These are phyloP conservation scores for Entomortierella lignicola DNA, from an alignment of 192 early-diverging fungal species.

Conservation along the genomic window DNA sequence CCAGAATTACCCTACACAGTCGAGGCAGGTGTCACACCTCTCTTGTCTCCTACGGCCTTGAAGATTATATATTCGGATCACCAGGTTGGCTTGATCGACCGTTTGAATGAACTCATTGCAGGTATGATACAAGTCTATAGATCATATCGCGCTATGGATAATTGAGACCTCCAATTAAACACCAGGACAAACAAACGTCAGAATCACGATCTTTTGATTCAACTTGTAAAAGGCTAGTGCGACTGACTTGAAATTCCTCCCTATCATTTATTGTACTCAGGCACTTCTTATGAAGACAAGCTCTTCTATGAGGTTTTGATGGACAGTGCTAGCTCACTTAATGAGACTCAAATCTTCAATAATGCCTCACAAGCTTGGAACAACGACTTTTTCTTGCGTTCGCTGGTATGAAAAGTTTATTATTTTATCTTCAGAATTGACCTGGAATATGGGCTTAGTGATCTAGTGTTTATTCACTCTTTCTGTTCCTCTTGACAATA, in stretches of 20 bases:
- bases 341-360: slow-evolving; percentile 56
- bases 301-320: slow-evolving; percentile 42
- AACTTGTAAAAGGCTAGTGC: too few species aligned
- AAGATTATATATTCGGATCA: slow-evolving; percentile 53
- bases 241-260: too few species aligned
- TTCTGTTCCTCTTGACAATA: neutral
- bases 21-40: slow-evolving; percentile 30
- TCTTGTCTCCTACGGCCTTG: slow-evolving; percentile 40
- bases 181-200: too few species aligned
- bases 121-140: slow-evolving; percentile 14
- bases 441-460: too few species aligned
- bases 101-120: slow-evolving; percentile 54
- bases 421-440: too few species aligned
- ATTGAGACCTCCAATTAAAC: too few species aligned
- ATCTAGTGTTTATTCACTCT: neutral
- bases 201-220: too few species aligned
- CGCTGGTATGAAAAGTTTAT: slow-evolving; percentile 38
- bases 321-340: slow-evolving; percentile 48
- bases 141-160: too few species aligned
- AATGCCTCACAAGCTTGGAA: slow-evolving; percentile 59
- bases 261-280: neutral
- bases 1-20: slow-evolving; percentile 39
- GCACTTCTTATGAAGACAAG: slow-evolving; percentile 47
- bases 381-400: slow-evolving; percentile 60
- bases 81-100: slow-evolving; percentile 43